A percentile compares a stretch with the other conserved stretches of the same genome.
Evolutionary conservation across 495 filamentous ascomycete genomes (phyloP).

Genomic region (Aspergillus sclerotiicarbonarius): DNA sequence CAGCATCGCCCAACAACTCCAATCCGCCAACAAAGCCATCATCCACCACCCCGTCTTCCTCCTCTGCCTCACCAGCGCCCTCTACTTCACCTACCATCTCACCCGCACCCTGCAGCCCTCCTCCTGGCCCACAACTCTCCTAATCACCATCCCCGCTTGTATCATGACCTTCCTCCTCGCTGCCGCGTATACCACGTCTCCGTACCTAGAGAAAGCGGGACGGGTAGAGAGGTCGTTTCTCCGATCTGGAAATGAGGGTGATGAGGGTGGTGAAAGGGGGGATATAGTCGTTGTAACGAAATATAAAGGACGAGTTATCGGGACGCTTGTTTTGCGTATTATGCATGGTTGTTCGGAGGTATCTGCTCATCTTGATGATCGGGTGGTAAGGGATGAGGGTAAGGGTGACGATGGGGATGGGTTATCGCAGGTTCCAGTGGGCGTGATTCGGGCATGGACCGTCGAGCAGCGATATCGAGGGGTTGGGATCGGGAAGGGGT

Average conservation of each 20-base stretch:
- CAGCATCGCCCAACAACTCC: conserved; percentile 63
- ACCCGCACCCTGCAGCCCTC: conserved; percentile 36
- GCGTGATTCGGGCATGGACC: conserved; percentile 72
- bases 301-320: no score
- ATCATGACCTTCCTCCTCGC: conserved; percentile 44
- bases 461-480: conserved; percentile 63
- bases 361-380: no score
- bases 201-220: conserved; percentile 56
- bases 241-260: no score
- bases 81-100: conserved; percentile 36
- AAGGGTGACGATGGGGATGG: background rate
- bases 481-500: conserved; percentile 62
- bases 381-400: no score
- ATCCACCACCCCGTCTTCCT: conserved; percentile 52
- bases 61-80: conserved; percentile 28
- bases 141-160: conserved; percentile 35
- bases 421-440: conserved; percentile 44
- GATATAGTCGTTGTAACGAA: no score
- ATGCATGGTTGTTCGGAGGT: no score
- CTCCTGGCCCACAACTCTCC: conserved; percentile 13
- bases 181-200: conserved; percentile 36
- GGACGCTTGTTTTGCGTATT: no score
- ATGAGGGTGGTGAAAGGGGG: no score
- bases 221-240: no score
- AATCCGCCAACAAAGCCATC: conserved; percentile 49